A percentile compares a stretch with the other conserved stretches of the same genome.
Evolutionary conservation across 2,329 filamentous ascomycete genomes (phyloP).

Genomic region (Colletotrichum theobromicola): DNA sequence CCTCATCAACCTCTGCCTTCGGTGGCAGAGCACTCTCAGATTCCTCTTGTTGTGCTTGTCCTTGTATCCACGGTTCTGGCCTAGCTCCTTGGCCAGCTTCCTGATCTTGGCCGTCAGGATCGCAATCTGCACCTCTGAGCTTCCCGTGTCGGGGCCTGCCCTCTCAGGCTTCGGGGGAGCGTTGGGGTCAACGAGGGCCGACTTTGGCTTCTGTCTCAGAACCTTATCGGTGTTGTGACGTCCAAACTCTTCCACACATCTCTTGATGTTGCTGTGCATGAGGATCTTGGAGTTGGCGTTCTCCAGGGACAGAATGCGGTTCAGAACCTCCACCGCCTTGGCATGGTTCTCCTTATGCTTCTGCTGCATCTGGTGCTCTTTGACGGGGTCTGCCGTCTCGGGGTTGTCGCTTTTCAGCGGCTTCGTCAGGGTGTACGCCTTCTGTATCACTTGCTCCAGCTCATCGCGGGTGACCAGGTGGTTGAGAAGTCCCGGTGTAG

Average conservation of each 20-base stretch:
- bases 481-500: conserved; percentile 67
- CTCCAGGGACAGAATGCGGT: conserved; percentile 77
- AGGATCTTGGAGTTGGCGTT: conserved; percentile 82
- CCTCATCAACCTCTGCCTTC: conserved; percentile 83
- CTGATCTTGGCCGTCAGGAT: conserved; percentile 95
- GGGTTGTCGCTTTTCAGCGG: conserved; percentile 47
- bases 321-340: conserved; percentile 76
- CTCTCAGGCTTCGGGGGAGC: conserved; percentile 54
- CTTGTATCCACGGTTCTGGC: conserved; percentile 71
- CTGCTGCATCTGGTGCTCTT: conserved; percentile 36
- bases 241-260: conserved; percentile 87
- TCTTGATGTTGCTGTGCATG: conserved; percentile 80
- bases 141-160: conserved; percentile 91
- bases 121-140: conserved; percentile 95
- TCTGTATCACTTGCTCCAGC: conserved; percentile 68
- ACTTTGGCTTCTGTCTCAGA: conserved; percentile 67
- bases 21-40: conserved; percentile 83
- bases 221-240: conserved; percentile 83
- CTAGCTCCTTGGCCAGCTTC: conserved; percentile 74
- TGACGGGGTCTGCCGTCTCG: conserved; percentile 44
- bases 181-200: conserved; percentile 45
- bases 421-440: conserved; percentile 72
- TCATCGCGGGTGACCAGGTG: conserved; percentile 75
- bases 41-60: conserved; percentile 97
- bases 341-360: conserved; percentile 62